Evolutionary conservation across 345 rosid species (phyloP).

Genomic region (Leavenworthia alabamica): DNA sequence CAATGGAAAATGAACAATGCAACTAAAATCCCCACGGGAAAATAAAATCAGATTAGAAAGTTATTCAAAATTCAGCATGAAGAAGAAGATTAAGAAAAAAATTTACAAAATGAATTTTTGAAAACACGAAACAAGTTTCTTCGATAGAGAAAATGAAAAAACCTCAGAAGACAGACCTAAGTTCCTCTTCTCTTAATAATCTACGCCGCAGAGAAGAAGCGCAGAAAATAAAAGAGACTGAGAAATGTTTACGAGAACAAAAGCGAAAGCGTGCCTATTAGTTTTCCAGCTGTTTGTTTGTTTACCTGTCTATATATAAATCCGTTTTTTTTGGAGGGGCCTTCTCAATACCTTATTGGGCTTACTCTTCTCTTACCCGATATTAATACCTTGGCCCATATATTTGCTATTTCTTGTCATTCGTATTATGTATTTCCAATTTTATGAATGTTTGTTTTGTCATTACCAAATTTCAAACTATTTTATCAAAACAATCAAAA

Average conservation of each 20-base stretch:
- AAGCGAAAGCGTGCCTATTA: conserved; percentile 7
- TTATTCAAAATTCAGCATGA: not conserved
- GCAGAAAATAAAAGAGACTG: not conserved
- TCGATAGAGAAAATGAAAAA: not conserved
- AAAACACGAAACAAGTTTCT: not conserved
- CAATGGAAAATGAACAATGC: not conserved
- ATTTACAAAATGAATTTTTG: not conserved
- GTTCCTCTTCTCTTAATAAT: conserved; percentile 3
- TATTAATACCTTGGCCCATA: not conserved
- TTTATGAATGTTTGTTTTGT: not conserved
- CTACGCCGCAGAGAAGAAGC: conserved; percentile 16
- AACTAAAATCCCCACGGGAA: not conserved
- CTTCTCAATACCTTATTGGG: not conserved
- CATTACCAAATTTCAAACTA: not conserved
- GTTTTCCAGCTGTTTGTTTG: not conserved
- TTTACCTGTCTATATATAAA: no score
- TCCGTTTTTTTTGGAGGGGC: not conserved
- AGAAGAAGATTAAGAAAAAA: not conserved
- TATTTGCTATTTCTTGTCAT: not conserved
- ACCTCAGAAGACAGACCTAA: not conserved
- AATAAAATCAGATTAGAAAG: not conserved
- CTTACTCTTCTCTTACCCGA: not conserved
- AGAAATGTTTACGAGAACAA: not conserved
- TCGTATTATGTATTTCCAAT: not conserved
- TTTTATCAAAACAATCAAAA: not conserved